Percentiles rank a stretch among this genome's conserved stretches.
Conservation (phyloP, 2,329 filamentous ascomycete species). For the Colletotrichum sp. region DNA sequence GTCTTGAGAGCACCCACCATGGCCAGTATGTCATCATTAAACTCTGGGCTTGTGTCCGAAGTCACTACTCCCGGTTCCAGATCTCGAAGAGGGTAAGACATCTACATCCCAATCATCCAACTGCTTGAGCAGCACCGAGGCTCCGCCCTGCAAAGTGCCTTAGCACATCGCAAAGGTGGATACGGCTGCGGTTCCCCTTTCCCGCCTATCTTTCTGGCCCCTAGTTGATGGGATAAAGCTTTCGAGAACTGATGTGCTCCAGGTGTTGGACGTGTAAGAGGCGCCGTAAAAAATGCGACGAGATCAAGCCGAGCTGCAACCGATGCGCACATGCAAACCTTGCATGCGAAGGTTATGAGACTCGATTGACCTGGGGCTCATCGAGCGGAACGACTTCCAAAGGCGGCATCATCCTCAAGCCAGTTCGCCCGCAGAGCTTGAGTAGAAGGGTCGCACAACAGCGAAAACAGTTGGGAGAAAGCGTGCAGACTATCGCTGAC, state of each 20-base stretch:
- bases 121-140: no score
- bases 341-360: neutral
- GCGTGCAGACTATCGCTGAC: neutral
- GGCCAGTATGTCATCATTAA: no score
- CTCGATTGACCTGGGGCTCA: neutral
- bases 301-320: neutral
- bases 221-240: no score
- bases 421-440: neutral
- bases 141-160: no score
- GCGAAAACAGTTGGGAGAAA: neutral
- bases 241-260: neutral
- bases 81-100: no score
- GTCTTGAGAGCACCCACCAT: no score
- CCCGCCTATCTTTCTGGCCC: no score
- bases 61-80: no score
- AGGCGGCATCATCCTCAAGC: neutral
- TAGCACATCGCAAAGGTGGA: no score
- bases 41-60: no score
- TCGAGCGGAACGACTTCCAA: neutral
- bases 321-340: neutral
- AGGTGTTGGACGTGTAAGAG: neutral
- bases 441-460: neutral
- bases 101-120: no score
- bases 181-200: no score
- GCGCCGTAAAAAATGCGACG: neutral